Percentiles rank a stretch among this genome's conserved stretches.
Evolutionary conservation across 2,329 filamentous ascomycete genomes (phyloP).

Genomic region (Nigrograna mackinnonii): DNA sequence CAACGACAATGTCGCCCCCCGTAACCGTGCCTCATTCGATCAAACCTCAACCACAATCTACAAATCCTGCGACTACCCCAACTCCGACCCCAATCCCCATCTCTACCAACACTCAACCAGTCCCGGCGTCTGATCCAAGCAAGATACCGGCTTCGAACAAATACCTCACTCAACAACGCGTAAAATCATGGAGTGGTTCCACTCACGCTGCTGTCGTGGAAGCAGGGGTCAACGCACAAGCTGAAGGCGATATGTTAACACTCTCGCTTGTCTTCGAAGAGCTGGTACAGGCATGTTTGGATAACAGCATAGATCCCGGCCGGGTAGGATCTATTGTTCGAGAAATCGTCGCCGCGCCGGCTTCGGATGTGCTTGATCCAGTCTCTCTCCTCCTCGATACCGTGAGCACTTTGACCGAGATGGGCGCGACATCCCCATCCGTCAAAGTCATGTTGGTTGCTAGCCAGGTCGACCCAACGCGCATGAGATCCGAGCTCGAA

Average conservation of each 20-base stretch:
- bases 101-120: not conserved
- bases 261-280: conserved; percentile 82
- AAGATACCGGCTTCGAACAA: conserved; percentile 67
- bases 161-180: conserved; percentile 70
- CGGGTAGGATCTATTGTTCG: conserved; percentile 75
- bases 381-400: conserved; percentile 78
- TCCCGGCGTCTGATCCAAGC: conserved; percentile 7
- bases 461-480: conserved; percentile 70
- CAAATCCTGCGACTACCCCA: conserved; percentile 18
- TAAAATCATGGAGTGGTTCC: conserved; percentile 68
- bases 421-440: conserved; percentile 61
- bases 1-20: conserved; percentile 35
- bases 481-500: conserved; percentile 85
- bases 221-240: conserved; percentile 65
- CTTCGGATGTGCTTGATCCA: conserved; percentile 49
- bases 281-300: conserved; percentile 74
- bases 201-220: conserved; percentile 71
- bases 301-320: conserved; percentile 65
- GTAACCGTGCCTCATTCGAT: conserved; percentile 13
- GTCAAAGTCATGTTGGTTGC: conserved; percentile 72
- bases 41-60: conserved; percentile 3
- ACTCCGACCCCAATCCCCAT: conserved; percentile 40
- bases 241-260: conserved; percentile 69
- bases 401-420: conserved; percentile 76
- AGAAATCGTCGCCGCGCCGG: conserved; percentile 67